Evolutionary conservation across 1,284 basidiomycete genomes (phyloP).

Genomic region (Sanghuangporus sanghuang): DNA sequence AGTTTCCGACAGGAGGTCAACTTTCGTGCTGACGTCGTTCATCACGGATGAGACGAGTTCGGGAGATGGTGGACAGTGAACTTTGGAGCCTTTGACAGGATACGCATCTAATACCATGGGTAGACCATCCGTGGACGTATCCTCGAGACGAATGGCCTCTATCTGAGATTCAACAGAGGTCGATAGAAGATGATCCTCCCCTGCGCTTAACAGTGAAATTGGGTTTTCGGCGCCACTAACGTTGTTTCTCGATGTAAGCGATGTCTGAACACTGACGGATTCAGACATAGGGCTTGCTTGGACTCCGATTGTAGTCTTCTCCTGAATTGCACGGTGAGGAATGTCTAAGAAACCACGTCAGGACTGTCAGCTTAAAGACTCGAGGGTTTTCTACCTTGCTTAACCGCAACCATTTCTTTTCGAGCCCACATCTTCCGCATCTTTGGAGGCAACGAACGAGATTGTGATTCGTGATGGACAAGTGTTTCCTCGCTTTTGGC

Average conservation of each 20-base stretch:
- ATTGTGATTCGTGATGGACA: constrained; percentile 1
- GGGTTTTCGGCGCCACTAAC: background rate
- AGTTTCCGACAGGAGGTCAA: background rate
- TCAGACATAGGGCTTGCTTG: background rate
- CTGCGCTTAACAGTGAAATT: background rate
- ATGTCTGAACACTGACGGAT: background rate
- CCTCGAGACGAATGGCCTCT: background rate
- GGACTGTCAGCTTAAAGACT: background rate
- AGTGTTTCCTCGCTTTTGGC: constrained; percentile 8
- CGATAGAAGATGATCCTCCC: background rate
- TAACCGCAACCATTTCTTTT: background rate
- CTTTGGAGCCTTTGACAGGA: background rate
- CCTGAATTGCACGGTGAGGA: background rate
- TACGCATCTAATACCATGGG: background rate
- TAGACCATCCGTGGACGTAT: background rate
- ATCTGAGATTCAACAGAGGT: background rate
- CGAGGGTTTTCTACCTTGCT: background rate
- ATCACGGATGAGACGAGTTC: background rate
- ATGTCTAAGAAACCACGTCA: background rate
- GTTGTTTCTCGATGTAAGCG: background rate
- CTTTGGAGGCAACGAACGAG: constrained; percentile 12
- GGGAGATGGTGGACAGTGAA: background rate
- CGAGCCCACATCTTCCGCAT: constrained; percentile 13
- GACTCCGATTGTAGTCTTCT: constrained; percentile 6
- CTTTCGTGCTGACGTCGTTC: background rate